Conservation (phyloP, 306 rosid species). For the Casuarina cunninghamiana region DNA sequence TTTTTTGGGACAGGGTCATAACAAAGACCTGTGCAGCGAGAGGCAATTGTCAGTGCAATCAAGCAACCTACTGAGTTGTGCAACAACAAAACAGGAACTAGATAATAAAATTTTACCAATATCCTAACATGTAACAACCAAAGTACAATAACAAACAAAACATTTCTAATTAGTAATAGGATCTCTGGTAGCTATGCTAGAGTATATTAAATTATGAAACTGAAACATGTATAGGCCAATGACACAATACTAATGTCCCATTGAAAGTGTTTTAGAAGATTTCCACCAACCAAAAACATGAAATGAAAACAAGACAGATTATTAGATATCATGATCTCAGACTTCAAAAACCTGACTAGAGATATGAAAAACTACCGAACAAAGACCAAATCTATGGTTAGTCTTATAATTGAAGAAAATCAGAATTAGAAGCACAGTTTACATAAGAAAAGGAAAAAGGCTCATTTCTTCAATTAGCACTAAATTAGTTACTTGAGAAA, state of each 20-base stretch:
- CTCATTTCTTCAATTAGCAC: background rate
- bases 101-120: background rate
- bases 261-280: background rate
- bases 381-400: background rate
- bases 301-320: background rate
- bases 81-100: background rate
- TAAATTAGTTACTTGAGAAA: background rate
- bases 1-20: background rate
- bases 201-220: background rate
- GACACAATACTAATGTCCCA: background rate
- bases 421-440: background rate
- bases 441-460: background rate
- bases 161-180: background rate
- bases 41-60: conserved; percentile 2
- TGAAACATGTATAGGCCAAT: background rate
- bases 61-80: background rate
- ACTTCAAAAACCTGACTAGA: conserved; percentile 5
- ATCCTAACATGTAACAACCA: background rate
- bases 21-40: background rate
- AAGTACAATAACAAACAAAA: background rate
- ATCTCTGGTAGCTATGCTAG: background rate
- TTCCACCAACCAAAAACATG: background rate
- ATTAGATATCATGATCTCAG: background rate
- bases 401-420: background rate
- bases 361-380: background rate